Evolutionary conservation across 169 alveolate species (phyloP).

Genomic region (Plasmodium billcollinsi): DNA sequence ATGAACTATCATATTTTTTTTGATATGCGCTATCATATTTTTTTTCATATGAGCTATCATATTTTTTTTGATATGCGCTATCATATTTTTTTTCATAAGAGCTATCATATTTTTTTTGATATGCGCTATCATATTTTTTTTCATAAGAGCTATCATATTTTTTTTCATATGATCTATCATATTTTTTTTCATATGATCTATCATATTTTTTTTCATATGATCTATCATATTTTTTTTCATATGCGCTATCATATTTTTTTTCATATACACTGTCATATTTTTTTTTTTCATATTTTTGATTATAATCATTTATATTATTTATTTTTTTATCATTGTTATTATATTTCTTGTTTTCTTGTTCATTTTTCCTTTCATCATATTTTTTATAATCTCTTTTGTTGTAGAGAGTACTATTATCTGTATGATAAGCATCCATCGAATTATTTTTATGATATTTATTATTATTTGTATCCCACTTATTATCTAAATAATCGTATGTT

Average conservation of each 20-base stretch:
- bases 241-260: too few species aligned
- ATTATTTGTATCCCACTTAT: conserved; percentile 45
- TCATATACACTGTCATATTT: conserved; percentile 2
- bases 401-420: conserved; percentile 24
- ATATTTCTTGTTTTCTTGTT: neutral
- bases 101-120: conserved; percentile 34
- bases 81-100: conserved; percentile 30
- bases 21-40: too few species aligned
- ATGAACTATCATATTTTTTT: too few species aligned
- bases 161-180: too few species aligned
- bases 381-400: neutral
- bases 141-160: too few species aligned
- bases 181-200: too few species aligned
- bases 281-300: conserved; percentile 1
- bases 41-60: too few species aligned
- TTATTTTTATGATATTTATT: conserved; percentile 45
- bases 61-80: neutral
- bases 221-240: too few species aligned
- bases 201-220: too few species aligned
- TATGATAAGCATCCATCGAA: conserved; percentile 24
- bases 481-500: conserved; percentile 11
- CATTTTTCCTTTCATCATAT: neutral
- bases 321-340: neutral
- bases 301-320: neutral
- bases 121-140: conserved; percentile 6